Evolutionary conservation across 306 rosid genomes (phyloP).

Genomic region (Heteromeles arbutifolia): DNA sequence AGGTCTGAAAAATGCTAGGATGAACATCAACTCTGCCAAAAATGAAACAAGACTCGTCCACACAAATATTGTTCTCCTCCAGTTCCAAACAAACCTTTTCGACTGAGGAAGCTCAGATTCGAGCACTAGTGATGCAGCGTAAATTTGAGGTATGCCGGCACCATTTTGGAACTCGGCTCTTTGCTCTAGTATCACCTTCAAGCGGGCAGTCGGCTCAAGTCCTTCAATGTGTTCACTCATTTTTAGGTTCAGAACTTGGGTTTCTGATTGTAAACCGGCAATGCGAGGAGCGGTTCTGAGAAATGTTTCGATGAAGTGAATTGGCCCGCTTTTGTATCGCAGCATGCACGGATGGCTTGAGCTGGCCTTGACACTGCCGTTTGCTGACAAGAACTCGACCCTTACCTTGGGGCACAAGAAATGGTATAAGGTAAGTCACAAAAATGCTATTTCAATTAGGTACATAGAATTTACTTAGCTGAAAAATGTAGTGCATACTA

Average conservation of each 20-base stretch:
- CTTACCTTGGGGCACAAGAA: conserved; percentile 15
- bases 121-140: conserved; percentile 8
- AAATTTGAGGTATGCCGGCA: conserved; percentile 14
- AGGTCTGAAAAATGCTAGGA: background rate
- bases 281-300: conserved; percentile 14
- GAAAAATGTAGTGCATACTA: no score
- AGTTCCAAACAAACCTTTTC: conserved; percentile 7
- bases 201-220: conserved; percentile 5
- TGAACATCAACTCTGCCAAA: conserved; percentile 12
- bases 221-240: conserved; percentile 8
- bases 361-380: conserved; percentile 14
- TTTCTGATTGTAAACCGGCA: conserved; percentile 21
- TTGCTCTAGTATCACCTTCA: conserved; percentile 21
- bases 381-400: conserved; percentile 24
- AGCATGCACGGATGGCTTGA: conserved; percentile 23
- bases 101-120: conserved; percentile 15
- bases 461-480: background rate
- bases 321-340: conserved; percentile 16
- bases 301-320: conserved; percentile 1
- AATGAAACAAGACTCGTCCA: conserved; percentile 16
- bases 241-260: conserved; percentile 19
- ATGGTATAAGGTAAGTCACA: background rate
- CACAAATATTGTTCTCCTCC: conserved; percentile 25
- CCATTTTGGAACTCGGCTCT: conserved; percentile 12
- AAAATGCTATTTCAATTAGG: background rate